A percentile compares a stretch with the other conserved stretches of the same genome.
These are phyloP conservation scores for Pseudogymnoascus sp. DNA, from an alignment of 2,329 filamentous ascomycete species.

Conservation along the genomic window DNA sequence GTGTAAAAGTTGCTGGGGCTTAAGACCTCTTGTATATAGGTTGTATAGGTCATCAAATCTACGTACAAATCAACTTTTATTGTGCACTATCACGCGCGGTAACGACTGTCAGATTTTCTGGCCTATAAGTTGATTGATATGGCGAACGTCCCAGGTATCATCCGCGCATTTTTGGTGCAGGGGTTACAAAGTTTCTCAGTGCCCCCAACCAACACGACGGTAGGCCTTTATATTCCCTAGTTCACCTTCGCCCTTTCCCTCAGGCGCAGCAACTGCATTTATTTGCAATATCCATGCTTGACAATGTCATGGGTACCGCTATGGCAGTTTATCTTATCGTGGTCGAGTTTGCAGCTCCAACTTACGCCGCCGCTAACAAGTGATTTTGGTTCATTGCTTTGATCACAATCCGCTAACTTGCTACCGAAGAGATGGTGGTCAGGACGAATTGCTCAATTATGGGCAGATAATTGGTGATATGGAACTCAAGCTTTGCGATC, in stretches of 20 bases:
- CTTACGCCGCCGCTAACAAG: not conserved
- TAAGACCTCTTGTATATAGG: not conserved
- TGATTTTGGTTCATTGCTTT: not conserved
- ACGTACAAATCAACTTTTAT: not conserved
- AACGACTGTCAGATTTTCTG: not conserved
- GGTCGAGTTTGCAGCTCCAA: not conserved
- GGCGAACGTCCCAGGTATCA: not conserved
- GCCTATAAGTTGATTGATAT: not conserved
- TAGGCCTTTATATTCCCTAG: not conserved
- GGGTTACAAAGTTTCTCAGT: not conserved
- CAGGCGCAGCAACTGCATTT: not conserved
- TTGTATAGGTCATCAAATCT: not conserved
- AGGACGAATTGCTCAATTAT: not conserved
- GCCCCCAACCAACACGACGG: not conserved
- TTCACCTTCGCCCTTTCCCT: not conserved
- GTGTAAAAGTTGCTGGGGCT: not conserved
- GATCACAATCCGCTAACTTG: not conserved
- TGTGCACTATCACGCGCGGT: not conserved
- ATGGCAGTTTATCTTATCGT: not conserved
- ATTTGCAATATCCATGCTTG: not conserved
- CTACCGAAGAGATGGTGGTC: not conserved
- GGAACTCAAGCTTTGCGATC: not conserved
- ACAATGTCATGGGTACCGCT: not conserved
- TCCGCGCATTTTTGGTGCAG: not conserved
- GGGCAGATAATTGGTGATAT: not conserved